A percentile compares a stretch with the other conserved stretches of the same genome.
Evolutionary conservation across 805 yeast genomes (phyloP).

Genomic region (Starmerella asiatica): DNA sequence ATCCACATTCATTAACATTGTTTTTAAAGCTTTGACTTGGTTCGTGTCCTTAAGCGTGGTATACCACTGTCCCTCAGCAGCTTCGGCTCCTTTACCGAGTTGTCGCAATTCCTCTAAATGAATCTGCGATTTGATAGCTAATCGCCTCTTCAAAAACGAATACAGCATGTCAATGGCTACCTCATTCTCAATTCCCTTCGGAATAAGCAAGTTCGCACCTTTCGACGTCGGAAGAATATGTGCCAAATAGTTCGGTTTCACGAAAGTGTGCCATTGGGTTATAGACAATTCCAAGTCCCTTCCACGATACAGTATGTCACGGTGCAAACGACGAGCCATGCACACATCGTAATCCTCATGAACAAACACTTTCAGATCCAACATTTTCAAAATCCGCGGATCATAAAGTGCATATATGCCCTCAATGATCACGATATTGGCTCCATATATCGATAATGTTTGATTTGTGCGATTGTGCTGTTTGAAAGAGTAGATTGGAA

Average conservation of each 20-base stretch:
- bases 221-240: slow-evolving; percentile 63
- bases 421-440: slow-evolving; percentile 82
- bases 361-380: slow-evolving; percentile 80
- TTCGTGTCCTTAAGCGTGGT: slow-evolving; percentile 30
- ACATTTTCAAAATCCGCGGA: slow-evolving; percentile 49
- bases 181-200: slow-evolving; percentile 71
- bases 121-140: slow-evolving; percentile 46
- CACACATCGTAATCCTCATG: slow-evolving; percentile 92
- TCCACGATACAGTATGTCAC: slow-evolving; percentile 80
- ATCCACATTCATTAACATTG: slow-evolving; percentile 45
- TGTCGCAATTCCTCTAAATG: slow-evolving; percentile 53
- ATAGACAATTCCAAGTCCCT: slow-evolving; percentile 72
- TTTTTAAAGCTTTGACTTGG: slow-evolving; percentile 59
- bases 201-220: slow-evolving; percentile 77
- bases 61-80: slow-evolving; percentile 5
- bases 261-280: slow-evolving; percentile 80
- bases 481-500: slow-evolving; percentile 60
- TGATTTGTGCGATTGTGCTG: slow-evolving; percentile 49
- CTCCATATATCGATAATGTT: slow-evolving; percentile 73
- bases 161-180: slow-evolving; percentile 72
- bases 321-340: slow-evolving; percentile 68
- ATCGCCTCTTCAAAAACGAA: slow-evolving; percentile 62
- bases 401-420: slow-evolving; percentile 79
- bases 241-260: slow-evolving; percentile 79
- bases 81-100: slow-evolving; percentile 33